Evolutionary conservation across 2,329 filamentous ascomycete genomes (phyloP).

Genomic region (Aspergillus sp.): DNA sequence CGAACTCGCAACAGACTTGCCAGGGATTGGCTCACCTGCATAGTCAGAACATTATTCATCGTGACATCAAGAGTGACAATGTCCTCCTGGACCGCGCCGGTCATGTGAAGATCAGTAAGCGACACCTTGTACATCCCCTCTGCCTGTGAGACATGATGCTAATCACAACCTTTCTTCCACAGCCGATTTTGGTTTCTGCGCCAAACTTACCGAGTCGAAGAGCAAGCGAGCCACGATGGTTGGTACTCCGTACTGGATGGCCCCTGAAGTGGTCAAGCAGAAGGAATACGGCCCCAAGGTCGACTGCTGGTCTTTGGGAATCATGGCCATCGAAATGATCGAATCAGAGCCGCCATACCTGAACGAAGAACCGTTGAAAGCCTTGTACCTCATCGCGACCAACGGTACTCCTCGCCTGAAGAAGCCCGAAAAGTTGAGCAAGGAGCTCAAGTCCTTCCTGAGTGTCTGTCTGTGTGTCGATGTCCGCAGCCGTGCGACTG

Average conservation of each 20-base stretch:
- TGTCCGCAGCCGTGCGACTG: slow-evolving; percentile 89
- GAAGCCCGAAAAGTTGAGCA: slow-evolving; percentile 97
- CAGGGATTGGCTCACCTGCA: slow-evolving; percentile 92
- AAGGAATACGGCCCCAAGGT: slow-evolving; percentile 99
- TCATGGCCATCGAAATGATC: slow-evolving; percentile 99
- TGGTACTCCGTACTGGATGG: slow-evolving; percentile 99
- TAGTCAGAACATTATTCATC: slow-evolving; percentile 94
- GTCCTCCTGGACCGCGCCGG: slow-evolving; percentile 90
- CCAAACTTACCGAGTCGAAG: slow-evolving; percentile 95
- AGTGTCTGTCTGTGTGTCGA: slow-evolving; percentile 96
- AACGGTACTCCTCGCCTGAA: slow-evolving; percentile 96
- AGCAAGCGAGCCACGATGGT: slow-evolving; percentile 99
- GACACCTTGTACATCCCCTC: not conserved
- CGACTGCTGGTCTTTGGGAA: slow-evolving; percentile 97
- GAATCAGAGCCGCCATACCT: slow-evolving; percentile 97
- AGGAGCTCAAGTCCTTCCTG: slow-evolving; percentile 96
- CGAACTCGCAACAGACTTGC: slow-evolving; percentile 69
- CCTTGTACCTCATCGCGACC: slow-evolving; percentile 94
- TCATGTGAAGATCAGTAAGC: slow-evolving; percentile 95
- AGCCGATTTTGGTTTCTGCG: slow-evolving; percentile 99
- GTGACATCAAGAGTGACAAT: slow-evolving; percentile 99
- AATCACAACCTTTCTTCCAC: slow-evolving; percentile 24
- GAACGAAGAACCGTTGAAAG: slow-evolving; percentile 96
- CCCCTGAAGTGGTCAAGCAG: slow-evolving; percentile 97
- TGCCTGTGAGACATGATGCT: not conserved